Conservation (phyloP, 2,329 filamentous ascomycete species). For the Cryphonectria carpinicola region DNA sequence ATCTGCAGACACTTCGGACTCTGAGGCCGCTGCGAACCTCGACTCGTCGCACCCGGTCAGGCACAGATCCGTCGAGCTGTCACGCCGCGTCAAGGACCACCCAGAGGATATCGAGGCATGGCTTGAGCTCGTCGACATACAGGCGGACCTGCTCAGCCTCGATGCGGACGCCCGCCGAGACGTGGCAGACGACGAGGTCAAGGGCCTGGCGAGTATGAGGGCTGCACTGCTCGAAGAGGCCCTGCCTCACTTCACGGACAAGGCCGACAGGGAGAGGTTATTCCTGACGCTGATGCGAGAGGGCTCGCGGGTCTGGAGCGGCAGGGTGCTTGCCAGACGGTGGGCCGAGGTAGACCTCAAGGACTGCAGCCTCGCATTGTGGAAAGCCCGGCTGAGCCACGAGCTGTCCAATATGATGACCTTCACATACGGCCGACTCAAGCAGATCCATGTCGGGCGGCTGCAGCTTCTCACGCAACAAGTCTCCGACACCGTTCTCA, state of each 20-base stretch:
- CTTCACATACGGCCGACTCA: constrained; percentile 71
- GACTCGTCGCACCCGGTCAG: constrained; percentile 51
- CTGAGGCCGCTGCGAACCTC: constrained; percentile 40
- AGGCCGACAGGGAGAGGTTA: constrained; percentile 60
- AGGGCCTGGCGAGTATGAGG: constrained; percentile 77
- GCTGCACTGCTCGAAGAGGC: constrained; percentile 81
- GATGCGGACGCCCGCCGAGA: constrained; percentile 48
- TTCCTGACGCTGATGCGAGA: constrained; percentile 73
- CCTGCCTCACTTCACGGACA: constrained; percentile 56
- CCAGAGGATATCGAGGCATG: constrained; percentile 73
- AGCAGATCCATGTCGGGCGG: constrained; percentile 62
- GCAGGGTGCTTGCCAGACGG: constrained; percentile 59
- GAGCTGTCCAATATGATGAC: constrained; percentile 68
- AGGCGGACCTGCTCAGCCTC: constrained; percentile 67
- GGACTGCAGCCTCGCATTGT: constrained; percentile 64
- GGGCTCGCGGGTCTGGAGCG: constrained; percentile 74
- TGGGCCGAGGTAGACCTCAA: constrained; percentile 65
- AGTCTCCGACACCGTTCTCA: constrained; percentile 9
- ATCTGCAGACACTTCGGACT: constrained; percentile 50
- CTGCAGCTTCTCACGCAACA: constrained; percentile 45
- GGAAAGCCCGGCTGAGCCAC: constrained; percentile 75
- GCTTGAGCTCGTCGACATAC: constrained; percentile 78
- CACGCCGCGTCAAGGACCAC: constrained; percentile 63
- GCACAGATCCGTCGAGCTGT: constrained; percentile 63
- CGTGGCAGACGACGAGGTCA: constrained; percentile 63